Evolutionary conservation across 495 filamentous ascomycete genomes (phyloP), one percentile per base, ranked within the genome.

Genomic region (Penicillium roqueforti): DNA sequence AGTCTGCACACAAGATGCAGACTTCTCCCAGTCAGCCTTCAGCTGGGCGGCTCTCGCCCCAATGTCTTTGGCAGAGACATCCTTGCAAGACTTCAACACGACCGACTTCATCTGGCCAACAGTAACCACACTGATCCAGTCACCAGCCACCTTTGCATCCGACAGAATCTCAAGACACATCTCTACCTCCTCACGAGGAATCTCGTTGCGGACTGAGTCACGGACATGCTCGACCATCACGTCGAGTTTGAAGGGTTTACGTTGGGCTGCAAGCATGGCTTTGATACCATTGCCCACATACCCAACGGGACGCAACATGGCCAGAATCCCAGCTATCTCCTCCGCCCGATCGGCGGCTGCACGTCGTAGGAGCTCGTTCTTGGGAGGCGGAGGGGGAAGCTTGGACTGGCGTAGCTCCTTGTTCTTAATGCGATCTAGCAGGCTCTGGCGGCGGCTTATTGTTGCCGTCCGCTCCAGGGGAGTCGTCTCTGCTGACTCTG

Each of bases 361-460:
- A 16, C 61, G 63, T 41, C 65, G 74, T 6, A 73, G 37, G 10
- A 76, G 49, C 50, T 67, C 65, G 11, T 72, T 69, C 58, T 76
- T 76, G 25, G 74, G 59, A n/a, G 73, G 75, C 9, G 72, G 68
- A 1, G 71, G 71, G 14, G 73, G 72, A 29, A 76, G 56, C 58
- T 73, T 75, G 16, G 74, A 72, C 62, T 76, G 72, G 25, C 59
- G 65, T 28, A 76, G 56, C 51, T 74, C 58, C 56, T 78, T 78
- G 46, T 63, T 68, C 67, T 73, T 75, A 47, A 77, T 71, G 20
- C 75, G 73, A 42, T 76, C 73, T 47, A 77, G 50, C 3, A 77
- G 61, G 1, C 75, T 61, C 52, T 71, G 67, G 20, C 71, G 66
- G 19, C 75, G 75, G 36, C 65, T 65, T 25, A 59, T 63, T 10